A percentile compares a stretch with the other conserved stretches of the same genome.
Evolutionary conservation across 768 basidiomycete genomes (phyloP).

Genomic region (Termitomyces sp.): DNA sequence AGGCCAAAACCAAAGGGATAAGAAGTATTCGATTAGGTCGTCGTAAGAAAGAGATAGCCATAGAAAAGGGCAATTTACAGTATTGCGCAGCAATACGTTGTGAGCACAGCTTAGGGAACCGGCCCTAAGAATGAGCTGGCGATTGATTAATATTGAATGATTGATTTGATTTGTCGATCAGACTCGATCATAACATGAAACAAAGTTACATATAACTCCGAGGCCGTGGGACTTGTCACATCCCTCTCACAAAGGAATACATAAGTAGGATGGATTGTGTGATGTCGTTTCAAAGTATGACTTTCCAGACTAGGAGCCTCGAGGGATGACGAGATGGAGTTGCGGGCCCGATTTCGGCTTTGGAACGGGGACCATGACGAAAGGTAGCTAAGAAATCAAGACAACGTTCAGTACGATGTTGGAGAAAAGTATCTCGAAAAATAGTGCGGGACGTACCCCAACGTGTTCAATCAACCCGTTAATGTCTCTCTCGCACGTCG

Average conservation of each 20-base stretch:
- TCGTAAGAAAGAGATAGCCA: slow-evolving; percentile 17
- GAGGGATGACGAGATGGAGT: slow-evolving; percentile 16
- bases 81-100: slow-evolving; percentile 17
- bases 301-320: background rate
- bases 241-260: too few species aligned
- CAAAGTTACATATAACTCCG: background rate
- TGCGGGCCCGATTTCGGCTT: slow-evolving; percentile 17
- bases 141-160: background rate
- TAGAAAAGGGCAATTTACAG: slow-evolving; percentile 5
- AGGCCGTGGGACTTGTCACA: too few species aligned
- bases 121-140: background rate
- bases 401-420: background rate
- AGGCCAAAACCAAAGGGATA: slow-evolving; percentile 26
- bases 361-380: slow-evolving; percentile 32
- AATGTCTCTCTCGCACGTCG: slow-evolving; percentile 29
- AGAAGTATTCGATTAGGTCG: slow-evolving; percentile 27
- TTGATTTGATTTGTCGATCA: background rate
- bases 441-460: slow-evolving; percentile 29
- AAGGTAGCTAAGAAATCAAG: slow-evolving; percentile 25
- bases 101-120: slow-evolving; percentile 13
- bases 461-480: slow-evolving; percentile 44
- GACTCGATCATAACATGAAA: background rate
- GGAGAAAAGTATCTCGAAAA: background rate
- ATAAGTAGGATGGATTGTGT: too few species aligned
- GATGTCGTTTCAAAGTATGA: too few species aligned